Conservation (phyloP, 2,329 filamentous ascomycete species). For the Biscogniauxia sp. region DNA sequence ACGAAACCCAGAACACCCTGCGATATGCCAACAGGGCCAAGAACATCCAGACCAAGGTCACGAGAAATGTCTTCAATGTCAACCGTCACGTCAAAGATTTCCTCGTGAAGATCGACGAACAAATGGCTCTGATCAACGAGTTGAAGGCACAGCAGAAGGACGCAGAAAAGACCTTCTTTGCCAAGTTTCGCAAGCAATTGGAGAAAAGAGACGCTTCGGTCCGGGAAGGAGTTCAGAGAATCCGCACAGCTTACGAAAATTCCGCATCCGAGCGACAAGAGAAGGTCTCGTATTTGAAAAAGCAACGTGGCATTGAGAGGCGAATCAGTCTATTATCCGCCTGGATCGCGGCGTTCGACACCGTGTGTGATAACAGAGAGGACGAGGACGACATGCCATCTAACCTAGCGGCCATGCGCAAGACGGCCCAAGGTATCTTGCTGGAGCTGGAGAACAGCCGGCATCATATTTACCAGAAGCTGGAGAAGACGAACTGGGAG, state of each 20-base stretch:
- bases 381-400: constrained; percentile 66
- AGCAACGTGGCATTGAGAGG: constrained; percentile 76
- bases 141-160: constrained; percentile 91
- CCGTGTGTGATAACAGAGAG: constrained; percentile 69
- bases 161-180: constrained; percentile 74
- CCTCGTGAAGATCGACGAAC: constrained; percentile 97
- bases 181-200: constrained; percentile 86
- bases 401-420: constrained; percentile 73
- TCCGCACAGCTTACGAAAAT: constrained; percentile 82
- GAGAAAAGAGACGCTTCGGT: constrained; percentile 77
- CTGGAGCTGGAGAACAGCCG: constrained; percentile 86
- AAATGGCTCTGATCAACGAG: constrained; percentile 95
- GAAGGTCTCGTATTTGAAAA: constrained; percentile 75
- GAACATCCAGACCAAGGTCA: constrained; percentile 99
- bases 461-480: constrained; percentile 82
- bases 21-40: constrained; percentile 97
- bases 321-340: constrained; percentile 82
- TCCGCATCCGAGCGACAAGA: constrained; percentile 75
- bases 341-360: constrained; percentile 91
- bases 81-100: constrained; percentile 99
- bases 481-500: constrained; percentile 83
- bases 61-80: constrained; percentile 98
- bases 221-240: constrained; percentile 74
- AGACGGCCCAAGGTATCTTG: constrained; percentile 84
- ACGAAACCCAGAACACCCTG: constrained; percentile 96